Evolutionary conservation across 1,284 basidiomycete species (phyloP), one percentile per base, ranked within the genome.

Genomic region (Pseudozyma hubeiensis): DNA sequence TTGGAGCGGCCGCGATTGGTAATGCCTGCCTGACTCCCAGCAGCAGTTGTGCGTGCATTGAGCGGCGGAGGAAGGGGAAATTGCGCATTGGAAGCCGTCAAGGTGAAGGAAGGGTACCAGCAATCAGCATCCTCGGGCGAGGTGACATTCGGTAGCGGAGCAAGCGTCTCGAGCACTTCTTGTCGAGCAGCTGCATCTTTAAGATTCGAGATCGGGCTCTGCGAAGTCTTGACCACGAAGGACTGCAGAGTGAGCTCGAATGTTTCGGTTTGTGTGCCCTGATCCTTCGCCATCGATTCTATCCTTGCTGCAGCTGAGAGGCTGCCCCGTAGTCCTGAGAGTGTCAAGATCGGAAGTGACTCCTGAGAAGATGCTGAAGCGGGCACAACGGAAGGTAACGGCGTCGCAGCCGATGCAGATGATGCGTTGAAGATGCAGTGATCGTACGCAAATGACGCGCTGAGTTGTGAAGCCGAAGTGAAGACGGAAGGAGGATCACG

Each of bases 241-340:
- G 47, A 51, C 24, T 64, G 61, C 29, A 64, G 34, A 0, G 24
- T 57, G 35, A 64, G 34, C 16, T 63, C 48, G n/a, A 34, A 45
- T 6, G 8, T n/a, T 10, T 50, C 35, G 19, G 13, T 9, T 31
- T 33, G 14, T 6, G 9, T 17, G 1, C 30, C 31, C 33, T 47
- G 46, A 13, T 33, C 46, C 17, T 11, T 11, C 1, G 17, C 7
- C 10, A 39, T 14, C 10, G 46, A 10, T 10, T 4, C 19, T 5
- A 11, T 37, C 31, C 45, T 47, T 80, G 29, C 10, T 11, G 59
- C 30, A 14, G 39, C 33, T 13, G 41, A 85, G 19, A 93, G 82
- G 10, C 86, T 87, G 10, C 92, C 93, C 41, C 93, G 87, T 19
- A 95, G 85, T 10, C 93, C 93, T 2, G 92, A 93, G 31, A 93